phyloP scores from a whole-genome alignment of 345 rosid genomes.

The Mercurialis annua region DNA sequence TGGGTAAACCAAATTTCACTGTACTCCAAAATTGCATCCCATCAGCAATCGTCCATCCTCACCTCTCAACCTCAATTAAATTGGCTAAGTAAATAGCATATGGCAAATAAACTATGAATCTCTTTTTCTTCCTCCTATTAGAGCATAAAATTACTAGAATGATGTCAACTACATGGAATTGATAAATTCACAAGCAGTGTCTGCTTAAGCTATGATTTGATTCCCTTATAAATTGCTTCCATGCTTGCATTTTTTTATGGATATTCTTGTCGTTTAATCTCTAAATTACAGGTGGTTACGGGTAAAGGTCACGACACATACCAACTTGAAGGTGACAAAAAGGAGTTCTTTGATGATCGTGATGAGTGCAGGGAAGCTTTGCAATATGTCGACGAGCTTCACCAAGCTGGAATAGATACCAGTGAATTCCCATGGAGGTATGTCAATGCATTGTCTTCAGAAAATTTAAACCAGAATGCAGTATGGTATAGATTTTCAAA shows the following conservation, averaged over 20 bases:
- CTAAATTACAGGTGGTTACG: constrained; percentile 60
- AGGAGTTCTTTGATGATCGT: constrained; percentile 80
- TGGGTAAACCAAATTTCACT: background rate
- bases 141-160: background rate
- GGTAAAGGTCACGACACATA: constrained; percentile 91
- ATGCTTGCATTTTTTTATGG: background rate
- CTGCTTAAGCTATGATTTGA: background rate
- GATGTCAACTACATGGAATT: background rate
- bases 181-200: background rate
- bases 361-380: constrained; percentile 93
- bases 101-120: background rate
- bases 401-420: constrained; percentile 94
- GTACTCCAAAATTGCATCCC: background rate
- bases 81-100: background rate
- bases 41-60: background rate
- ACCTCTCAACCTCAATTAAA: background rate
- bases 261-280: background rate
- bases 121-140: background rate
- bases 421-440: constrained; percentile 99
- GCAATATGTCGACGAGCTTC: constrained; percentile 92
- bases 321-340: constrained; percentile 81
- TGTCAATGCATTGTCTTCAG: constrained; percentile 24
- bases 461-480: background rate
- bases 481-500: background rate
- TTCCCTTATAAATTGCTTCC: background rate